Conservation (phyloP, 768 basidiomycete species). For the Leccinellum albellum region DNA sequence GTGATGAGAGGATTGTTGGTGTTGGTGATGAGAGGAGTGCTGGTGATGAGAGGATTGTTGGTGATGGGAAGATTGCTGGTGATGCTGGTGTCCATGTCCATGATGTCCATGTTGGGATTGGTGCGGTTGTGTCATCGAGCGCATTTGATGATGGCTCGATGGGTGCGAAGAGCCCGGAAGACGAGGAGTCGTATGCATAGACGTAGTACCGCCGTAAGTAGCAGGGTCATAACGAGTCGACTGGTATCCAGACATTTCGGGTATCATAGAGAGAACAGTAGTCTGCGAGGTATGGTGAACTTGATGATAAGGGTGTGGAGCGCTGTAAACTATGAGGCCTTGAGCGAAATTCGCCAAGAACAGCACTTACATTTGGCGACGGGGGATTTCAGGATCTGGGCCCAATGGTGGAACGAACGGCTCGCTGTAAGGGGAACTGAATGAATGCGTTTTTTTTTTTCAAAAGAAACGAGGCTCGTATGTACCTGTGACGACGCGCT, state of each 20-base stretch:
- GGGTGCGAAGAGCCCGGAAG: conserved; percentile 33
- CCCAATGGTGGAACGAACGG: conserved; percentile 42
- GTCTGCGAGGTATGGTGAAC: conserved; percentile 39
- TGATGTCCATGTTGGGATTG: conserved; percentile 14
- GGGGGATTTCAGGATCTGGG: conserved; percentile 41
- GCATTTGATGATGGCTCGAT: conserved; percentile 40
- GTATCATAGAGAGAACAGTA: conserved; percentile 52
- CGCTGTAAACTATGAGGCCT: conserved; percentile 29
- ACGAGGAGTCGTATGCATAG: conserved; percentile 35
- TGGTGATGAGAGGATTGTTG: conserved; percentile 8
- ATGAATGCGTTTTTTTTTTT: background rate
- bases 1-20: conserved; percentile 11
- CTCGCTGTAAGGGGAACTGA: conserved; percentile 35
- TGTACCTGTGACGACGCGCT: conserved; percentile 41
- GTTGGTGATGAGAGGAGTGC: background rate
- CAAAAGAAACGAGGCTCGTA: background rate
- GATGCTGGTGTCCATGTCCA: background rate
- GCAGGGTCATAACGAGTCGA: conserved; percentile 49
- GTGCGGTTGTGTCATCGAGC: conserved; percentile 47
- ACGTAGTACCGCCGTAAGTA: conserved; percentile 37
- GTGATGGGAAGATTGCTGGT: conserved; percentile 10
- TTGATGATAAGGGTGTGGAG: conserved; percentile 46
- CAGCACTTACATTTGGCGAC: conserved; percentile 45
- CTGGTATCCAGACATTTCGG: conserved; percentile 54
- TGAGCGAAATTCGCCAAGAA: background rate